Percentiles rank a stretch among this genome's conserved stretches.
These are phyloP conservation scores for Malassezia cuniculi DNA, from an alignment of 1,284 basidiomycete species.

Conservation along the genomic window DNA sequence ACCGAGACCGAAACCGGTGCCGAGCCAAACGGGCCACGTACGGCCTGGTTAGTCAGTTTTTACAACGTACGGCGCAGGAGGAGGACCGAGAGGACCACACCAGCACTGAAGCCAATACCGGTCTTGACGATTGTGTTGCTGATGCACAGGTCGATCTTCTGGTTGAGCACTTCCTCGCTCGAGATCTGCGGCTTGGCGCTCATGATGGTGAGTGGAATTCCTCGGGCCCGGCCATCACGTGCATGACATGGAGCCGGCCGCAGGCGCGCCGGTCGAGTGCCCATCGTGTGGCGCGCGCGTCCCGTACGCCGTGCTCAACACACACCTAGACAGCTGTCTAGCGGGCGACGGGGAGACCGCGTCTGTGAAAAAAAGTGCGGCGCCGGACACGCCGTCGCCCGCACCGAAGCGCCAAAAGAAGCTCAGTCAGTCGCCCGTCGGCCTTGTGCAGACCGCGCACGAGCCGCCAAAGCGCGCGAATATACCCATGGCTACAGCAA, in stretches of 20 bases:
- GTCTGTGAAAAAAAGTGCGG: too few relatives aligned
- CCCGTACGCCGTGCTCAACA: conserved; percentile 27
- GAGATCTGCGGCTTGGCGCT: conserved; percentile 8
- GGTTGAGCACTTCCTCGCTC: conserved; percentile 13
- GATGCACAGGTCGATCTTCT: conserved; percentile 42
- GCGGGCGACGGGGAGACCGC: too few relatives aligned
- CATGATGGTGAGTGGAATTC: too few relatives aligned
- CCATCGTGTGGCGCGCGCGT: conserved; percentile 24
- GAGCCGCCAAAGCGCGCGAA: too few relatives aligned
- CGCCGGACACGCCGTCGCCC: conserved; percentile 1
- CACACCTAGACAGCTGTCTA: conserved; percentile 33
- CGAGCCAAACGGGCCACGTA: conserved; percentile 85
- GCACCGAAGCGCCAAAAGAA: conserved; percentile 5
- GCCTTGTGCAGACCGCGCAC: neutral
- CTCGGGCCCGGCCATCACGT: too few relatives aligned
- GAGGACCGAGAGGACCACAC: conserved; percentile 84
- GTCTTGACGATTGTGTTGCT: conserved; percentile 53
- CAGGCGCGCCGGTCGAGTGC: conserved; percentile 22
- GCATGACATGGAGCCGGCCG: conserved; percentile 6
- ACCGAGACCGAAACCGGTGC: conserved; percentile 70
- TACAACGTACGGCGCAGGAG: conserved; percentile 75
- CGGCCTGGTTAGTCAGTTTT: conserved; percentile 57
- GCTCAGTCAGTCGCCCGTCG: neutral
- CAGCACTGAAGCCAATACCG: conserved; percentile 83
- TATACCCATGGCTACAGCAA: neutral